Evolutionary conservation across 257 asterid genomes (phyloP).

Genomic region (Solanum acaule): DNA sequence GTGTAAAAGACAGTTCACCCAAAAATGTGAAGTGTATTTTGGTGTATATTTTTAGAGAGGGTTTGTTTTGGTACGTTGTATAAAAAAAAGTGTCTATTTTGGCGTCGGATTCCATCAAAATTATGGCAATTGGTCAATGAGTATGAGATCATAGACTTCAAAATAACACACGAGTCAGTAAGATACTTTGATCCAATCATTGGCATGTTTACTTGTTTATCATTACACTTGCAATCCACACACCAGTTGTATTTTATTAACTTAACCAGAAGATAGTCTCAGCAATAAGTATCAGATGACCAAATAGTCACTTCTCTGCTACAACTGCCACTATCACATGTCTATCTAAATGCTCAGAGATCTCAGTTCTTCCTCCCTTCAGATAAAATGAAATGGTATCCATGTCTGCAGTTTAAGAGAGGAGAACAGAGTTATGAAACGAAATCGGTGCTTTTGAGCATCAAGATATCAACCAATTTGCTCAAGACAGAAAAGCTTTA

Average conservation of each 20-base stretch:
- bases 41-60: not conserved
- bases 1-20: not conserved
- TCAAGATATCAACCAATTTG: not conserved
- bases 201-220: not conserved
- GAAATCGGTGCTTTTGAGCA: not conserved
- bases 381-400: constrained; percentile 80
- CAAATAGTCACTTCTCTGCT: not conserved
- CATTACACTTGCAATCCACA: not conserved
- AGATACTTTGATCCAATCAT: not conserved
- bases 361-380: constrained; percentile 97
- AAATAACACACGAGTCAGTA: not conserved
- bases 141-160: not conserved
- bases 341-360: constrained; percentile 1
- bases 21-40: not conserved
- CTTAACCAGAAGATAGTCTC: not conserved
- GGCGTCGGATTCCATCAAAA: too few relatives aligned
- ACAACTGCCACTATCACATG: not conserved
- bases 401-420: constrained; percentile 56
- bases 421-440: constrained; percentile 1
- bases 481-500: not conserved
- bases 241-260: not conserved
- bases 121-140: not conserved
- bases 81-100: not conserved
- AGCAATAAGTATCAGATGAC: not conserved
- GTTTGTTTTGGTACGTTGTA: not conserved